Evolutionary conservation across 164 flowering plant species (phyloP).

Genomic region (Macadamia integrifolia): DNA sequence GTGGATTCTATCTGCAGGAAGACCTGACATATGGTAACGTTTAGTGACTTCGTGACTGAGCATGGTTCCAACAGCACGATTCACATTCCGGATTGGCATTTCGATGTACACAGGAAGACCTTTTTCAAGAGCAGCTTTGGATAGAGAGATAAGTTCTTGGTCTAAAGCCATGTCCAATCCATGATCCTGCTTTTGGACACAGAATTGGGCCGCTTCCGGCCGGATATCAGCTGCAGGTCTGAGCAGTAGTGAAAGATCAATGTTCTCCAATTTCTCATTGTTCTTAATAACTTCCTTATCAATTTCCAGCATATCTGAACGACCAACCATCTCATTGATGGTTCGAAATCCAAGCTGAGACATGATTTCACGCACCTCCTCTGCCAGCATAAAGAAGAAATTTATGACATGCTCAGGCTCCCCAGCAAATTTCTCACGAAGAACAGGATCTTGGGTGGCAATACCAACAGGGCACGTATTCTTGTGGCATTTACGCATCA

Average conservation of each 20-base stretch:
- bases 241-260: slow-evolving; percentile 63
- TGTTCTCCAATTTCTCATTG: slow-evolving; percentile 86
- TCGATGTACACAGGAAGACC: slow-evolving; percentile 83
- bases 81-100: slow-evolving; percentile 67
- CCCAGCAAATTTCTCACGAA: slow-evolving; percentile 78
- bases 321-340: slow-evolving; percentile 78
- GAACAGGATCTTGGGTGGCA: slow-evolving; percentile 89
- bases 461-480: slow-evolving; percentile 98
- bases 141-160: slow-evolving; percentile 53
- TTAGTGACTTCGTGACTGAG: slow-evolving; percentile 97
- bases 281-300: slow-evolving; percentile 64
- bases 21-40: slow-evolving; percentile 69
- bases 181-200: slow-evolving; percentile 94
- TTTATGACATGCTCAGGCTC: slow-evolving; percentile 81
- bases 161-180: slow-evolving; percentile 96
- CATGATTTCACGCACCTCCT: slow-evolving; percentile 76
- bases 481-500: slow-evolving; percentile 88
- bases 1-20: slow-evolving; percentile 87
- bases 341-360: slow-evolving; percentile 63
- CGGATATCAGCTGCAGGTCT: slow-evolving; percentile 20
- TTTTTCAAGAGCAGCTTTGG: slow-evolving; percentile 70
- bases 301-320: slow-evolving; percentile 82
- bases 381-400: slow-evolving; percentile 87
- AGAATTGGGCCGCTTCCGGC: slow-evolving; percentile 90
- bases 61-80: slow-evolving; percentile 99